Base-by-base conservation (phyloP, 176 grass and related monocot genomes). In the Lolium perenne region DNA sequence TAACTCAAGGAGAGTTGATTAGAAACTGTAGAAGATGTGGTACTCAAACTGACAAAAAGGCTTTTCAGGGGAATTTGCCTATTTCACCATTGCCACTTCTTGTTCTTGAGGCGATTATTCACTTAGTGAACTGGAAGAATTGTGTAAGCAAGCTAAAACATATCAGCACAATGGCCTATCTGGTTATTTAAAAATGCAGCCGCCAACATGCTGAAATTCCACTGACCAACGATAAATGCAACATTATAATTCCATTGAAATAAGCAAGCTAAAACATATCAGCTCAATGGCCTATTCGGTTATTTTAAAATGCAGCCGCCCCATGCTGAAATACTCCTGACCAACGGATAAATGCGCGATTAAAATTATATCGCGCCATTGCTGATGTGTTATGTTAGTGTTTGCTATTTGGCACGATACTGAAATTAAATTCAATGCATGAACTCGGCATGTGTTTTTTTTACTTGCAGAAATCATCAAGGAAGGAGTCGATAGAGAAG, bases 401-500 rank as follows among this genome's bases (percentile, higher is more conserved):
- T 6, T 74, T 26, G 21, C 46, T 75, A 29, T 51, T 75, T 75
- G 72, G 72, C 8, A 29, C 23, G 47, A 9, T 53, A 51, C 14
- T 75, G 15, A 51, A 17, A 51, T 73, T 75, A 29, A 71, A 75
- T 75, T 46, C 46, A 29, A 51, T 26, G 46, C 47, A 29, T 75
- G 72, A 75, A 29, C 13, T 75, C 7, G 22, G 72, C 49, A 1
- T 51, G 13, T 51, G 47, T 16, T 50, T 75, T 22, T 75, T 50
- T 29, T 26, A 74, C 71, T 18, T 50, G 71, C 21, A 74, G 71
- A 74, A 74, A 74, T 74, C 71, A 50, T 75, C 13, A 51, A 29
- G 72, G 22, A 12, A 75, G 72, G 49, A 48, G 22, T 53, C 72
- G 23, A 75, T 51, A 75, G 72, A 75, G 72, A 75, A 74, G 71